These are phyloP conservation scores for Austroboletus novae-zelandiae DNA, from an alignment of 1,284 basidiomycete genomes.

Conservation along the genomic window DNA sequence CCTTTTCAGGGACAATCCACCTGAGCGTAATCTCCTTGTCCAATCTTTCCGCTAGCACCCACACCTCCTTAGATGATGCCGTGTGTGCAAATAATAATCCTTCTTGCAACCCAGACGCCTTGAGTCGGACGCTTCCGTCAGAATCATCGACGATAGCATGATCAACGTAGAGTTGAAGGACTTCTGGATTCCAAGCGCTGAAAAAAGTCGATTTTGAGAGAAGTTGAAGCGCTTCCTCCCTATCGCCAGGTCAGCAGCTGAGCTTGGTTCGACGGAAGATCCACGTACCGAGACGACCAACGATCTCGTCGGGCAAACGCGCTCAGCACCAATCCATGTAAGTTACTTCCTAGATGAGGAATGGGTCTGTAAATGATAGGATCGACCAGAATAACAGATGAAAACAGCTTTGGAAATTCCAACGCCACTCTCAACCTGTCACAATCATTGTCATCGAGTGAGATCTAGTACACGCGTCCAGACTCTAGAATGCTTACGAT, in stretches of 20 bases:
- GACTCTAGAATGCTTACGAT: slow-evolving; percentile 43
- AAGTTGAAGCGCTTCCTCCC: slow-evolving; percentile 58
- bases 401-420: slow-evolving; percentile 66
- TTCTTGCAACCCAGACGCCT: slow-evolving; percentile 62
- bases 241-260: slow-evolving; percentile 24
- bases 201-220: slow-evolving; percentile 71
- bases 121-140: slow-evolving; percentile 47
- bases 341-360: slow-evolving; percentile 4
- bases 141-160: slow-evolving; percentile 49
- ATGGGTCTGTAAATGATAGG: slow-evolving; percentile 57
- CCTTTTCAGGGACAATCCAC: slow-evolving; percentile 56
- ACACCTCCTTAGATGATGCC: slow-evolving; percentile 41
- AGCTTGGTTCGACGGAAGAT: no score
- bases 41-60: slow-evolving; percentile 43
- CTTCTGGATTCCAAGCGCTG: slow-evolving; percentile 65
- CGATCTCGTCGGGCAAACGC: slow-evolving; percentile 62
- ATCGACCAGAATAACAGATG: slow-evolving; percentile 75
- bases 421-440: slow-evolving; percentile 58
- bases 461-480: background rate
- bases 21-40: slow-evolving; percentile 48
- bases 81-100: slow-evolving; percentile 52
- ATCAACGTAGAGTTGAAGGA: slow-evolving; percentile 66
- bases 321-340: slow-evolving; percentile 34
- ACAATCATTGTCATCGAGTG: background rate
- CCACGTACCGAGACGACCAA: slow-evolving; percentile 60